Evolutionary conservation across 495 filamentous ascomycete genomes (phyloP), one percentile per base, ranked within the genome.

Genomic region (Xylona heveae): DNA sequence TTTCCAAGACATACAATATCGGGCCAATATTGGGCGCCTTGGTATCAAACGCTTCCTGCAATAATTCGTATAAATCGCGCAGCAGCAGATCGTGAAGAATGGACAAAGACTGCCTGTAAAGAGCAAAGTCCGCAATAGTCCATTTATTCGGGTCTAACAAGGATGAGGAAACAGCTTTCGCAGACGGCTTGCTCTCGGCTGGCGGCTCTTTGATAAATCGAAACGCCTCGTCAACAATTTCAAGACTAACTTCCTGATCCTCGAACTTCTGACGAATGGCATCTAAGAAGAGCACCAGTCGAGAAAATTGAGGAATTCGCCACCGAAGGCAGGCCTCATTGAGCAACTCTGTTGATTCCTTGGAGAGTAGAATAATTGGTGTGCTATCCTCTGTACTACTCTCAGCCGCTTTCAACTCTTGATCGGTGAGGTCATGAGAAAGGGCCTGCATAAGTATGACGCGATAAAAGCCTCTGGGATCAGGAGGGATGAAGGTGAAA

Each of bases 401-500:
- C 37, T 61, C 63, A 8, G 61, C 48, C 5, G 64, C 55, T 42
- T 70, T 57, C 14, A 64, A 42, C 17, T 62, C 59, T 5, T 57
- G 53, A 39, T 77, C 66, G 33, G 58, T 58, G 23, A 78, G 41
- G 42, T 81, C 75, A 46, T 68, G 68, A 17, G 64, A 68, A 36
- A 91, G 56, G 19, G 76, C 74, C 47, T 80, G 71, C 33, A 69
- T 62, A 22, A 90, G 50, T 33, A 94, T 74, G 30, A 65, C 65
- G 44, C 78, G 71, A 50, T 90, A 92, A 37, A 75, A 78, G 10
- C 64, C 57, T 41, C 88, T 66, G 22, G 88, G 69, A 42, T 95
- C 82, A 19, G 75, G 60, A 14, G 90, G 88, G 28, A 93, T 91
- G 44, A 79, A 99, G 6, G 74, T 81, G 49, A 79, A 99, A 12